Evolutionary conservation across 257 asterid genomes (phyloP), one percentile per base, ranked within the genome.

Genomic region (Knoxia roxburghii): DNA sequence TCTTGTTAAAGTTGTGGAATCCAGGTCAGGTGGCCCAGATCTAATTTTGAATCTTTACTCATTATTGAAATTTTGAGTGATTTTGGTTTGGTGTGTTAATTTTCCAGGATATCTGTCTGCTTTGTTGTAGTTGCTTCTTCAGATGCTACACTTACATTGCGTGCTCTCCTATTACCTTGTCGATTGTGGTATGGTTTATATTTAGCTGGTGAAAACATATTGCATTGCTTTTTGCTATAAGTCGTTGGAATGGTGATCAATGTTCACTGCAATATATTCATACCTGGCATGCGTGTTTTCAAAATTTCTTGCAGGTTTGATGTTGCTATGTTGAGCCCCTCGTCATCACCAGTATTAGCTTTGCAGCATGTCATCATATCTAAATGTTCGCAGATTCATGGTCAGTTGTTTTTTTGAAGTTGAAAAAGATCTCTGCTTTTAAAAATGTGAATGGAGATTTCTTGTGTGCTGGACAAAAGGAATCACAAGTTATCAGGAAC

Each of bases 71-170:
- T 57, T 11, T 9, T 57, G n/a, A 57, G 40, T 58, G 54, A 52
- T 64, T 45, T 46, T 66, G 56, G 26, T 51, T 64, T 41, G 56
- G 72, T 23, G 70, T 70, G 68, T 75, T 73, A 64, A 68, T 68
- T 70, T 27, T 79, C 72, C 87, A 93, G 99, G 88, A 69, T 86
- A 50, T 82, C 86, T 17, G 84, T 81, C 72, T 93, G 97, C 83
- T 93, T 93, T 63, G 73, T 86, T 59, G 70, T 88, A 73, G 89
- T 88, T 80, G 96, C 99, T 78, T 87, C 91, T 80, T 93, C 99
- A 61, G 97, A 90, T 76, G 92, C 96, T 74, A 93, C 99, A 11
- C 86, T 90, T 72, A 82, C 91, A 65, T 71, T 90, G 70, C 86
- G 97, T 81, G 99, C 96, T 73, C 88, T 93, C 65, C 76, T 90